Evolutionary conservation across 345 rosid genomes (phyloP), one percentile per base, ranked within the genome.

Genomic region (Pugionium dolabratum): DNA sequence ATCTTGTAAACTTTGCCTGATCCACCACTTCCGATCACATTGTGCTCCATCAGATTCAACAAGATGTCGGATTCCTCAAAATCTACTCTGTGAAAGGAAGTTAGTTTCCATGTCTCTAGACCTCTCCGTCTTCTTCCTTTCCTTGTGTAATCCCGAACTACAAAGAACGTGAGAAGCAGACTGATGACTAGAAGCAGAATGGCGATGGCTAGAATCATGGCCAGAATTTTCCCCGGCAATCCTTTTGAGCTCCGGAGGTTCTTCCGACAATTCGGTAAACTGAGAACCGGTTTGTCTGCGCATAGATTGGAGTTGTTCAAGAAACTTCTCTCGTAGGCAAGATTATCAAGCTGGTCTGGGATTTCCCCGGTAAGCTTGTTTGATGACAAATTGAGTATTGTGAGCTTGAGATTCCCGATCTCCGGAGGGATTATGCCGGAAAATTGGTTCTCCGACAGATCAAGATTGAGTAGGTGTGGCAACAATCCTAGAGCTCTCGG

Each of bases 11-110:
- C 94, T 71, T 90, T 87, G 11, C 97, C 99, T 1, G 95, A 86
- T 11, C 97, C 97, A 2, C 99, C 99, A 36, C 90, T 86, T 47
- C 99, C 99, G 3, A 94, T 81, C 75, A 88, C 76, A 51, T 85
- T 88, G n/a, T 58, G 50, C 36, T 94, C 99, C 57, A 80, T 81
- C 79, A 94, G 67, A 57, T 74, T 86, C 37, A 83, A 71, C 76
- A 94, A 30, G 40, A 94, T 79, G 68, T 74, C 79, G 3, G 75
- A 83, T 63, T 83, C 86, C 1, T 83, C 78, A 73, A 94, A 94
- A 33, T 83, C 82, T 66, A 90, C 69, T 45, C 72, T 76, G 29
- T 90, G 96, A 68, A 93, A 93, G 1, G 97, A 83, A 18, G 94
- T 93, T 18, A 93, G 72, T 80, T 88, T 88, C 97, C 97, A 94